Evolutionary conservation across 495 filamentous ascomycete species (phyloP), one percentile per base, ranked within the genome.

Genomic region (Aspergillus leporis): DNA sequence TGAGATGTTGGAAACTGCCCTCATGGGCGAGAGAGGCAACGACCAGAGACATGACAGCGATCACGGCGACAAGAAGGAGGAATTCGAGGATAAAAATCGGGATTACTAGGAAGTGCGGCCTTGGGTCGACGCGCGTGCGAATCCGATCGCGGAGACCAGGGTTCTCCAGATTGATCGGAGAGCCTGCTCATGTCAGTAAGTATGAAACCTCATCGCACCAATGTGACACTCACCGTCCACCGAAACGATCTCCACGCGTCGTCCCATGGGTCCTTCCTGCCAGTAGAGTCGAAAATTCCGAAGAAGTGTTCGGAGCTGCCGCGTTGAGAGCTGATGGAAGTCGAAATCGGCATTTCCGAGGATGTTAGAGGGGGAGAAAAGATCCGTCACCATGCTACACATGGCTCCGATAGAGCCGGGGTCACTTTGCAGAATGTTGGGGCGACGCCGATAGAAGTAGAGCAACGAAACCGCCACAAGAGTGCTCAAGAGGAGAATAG

Each of bases 71-170:
- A 28, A 77, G 52, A 3, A 71, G 64, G 14, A 74, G 55, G 13
- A 74, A 77, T 48, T 77, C 74, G 45, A 77, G 16, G 18, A 77
- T 65, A 46, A 77, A 77, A 51, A 77, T 68, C 3, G 74, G 74
- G 9, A 77, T 73, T 9, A 76, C 53, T 1, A 77, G 63, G 45
- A 77, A 77, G 47, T 77, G 74, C 8, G 74, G 74, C 67, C 70
- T 69, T 0, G 70, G 74, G 56, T 77, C 74, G 18, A 62, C 65
- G 12, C 61, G 71, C 2, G 51, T 63, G 30, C 64, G 66, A 21
- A 67, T 56, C 16, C 62, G 61, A 8, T 71, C 69, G 8, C 55
- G 3, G 25, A 28, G 25, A 6, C 25, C 25, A 3, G 25, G 25
- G 6, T 28, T 28, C 25, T 28, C 65, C 12, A 73, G 50, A 41